Percentiles rank a stretch among this genome's conserved stretches.
phyloP scores from a whole-genome alignment of 2,329 filamentous ascomycete genomes.

The Colletotrichum gloeosporioides region DNA sequence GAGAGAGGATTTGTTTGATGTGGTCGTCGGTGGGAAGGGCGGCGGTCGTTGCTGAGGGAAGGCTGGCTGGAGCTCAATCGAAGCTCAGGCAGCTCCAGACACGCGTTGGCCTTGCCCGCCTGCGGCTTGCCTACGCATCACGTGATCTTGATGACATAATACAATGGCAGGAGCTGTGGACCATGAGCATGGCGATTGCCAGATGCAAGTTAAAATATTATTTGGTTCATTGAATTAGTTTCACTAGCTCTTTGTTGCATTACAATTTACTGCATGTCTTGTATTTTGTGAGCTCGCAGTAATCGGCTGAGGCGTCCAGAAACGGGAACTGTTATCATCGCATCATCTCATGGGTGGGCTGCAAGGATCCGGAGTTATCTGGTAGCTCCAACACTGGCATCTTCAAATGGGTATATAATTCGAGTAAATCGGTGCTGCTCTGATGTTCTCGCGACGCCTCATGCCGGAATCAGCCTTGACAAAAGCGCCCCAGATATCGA shows the following conservation, averaged over 20 bases:
- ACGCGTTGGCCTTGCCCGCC: slow-evolving; percentile 39
- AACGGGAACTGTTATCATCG: background rate
- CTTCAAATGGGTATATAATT: background rate
- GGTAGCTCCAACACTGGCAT: background rate
- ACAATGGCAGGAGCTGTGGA: background rate
- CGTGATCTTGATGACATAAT: slow-evolving; percentile 22
- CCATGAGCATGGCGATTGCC: background rate
- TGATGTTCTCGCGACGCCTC: background rate
- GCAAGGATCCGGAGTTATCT: background rate
- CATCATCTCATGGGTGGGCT: background rate
- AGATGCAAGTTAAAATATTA: background rate
- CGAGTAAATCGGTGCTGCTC: background rate
- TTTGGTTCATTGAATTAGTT: background rate
- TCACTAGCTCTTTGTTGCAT: background rate
- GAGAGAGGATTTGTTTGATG: slow-evolving; percentile 20
- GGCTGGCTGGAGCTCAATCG: slow-evolving; percentile 43
- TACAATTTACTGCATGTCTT: rapidly evolving
- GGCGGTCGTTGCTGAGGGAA: slow-evolving; percentile 16
- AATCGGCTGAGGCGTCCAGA: background rate
- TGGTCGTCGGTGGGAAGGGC: slow-evolving; percentile 23
- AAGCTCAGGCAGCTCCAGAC: slow-evolving; percentile 53
- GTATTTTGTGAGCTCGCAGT: background rate
- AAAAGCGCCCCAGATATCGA: background rate
- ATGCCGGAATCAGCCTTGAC: background rate
- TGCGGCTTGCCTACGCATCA: slow-evolving; percentile 20